A percentile compares a stretch with the other conserved stretches of the same genome.
These are phyloP conservation scores for Yamadazyma scolyti DNA, from an alignment of 805 yeast genomes.

Conservation along the genomic window DNA sequence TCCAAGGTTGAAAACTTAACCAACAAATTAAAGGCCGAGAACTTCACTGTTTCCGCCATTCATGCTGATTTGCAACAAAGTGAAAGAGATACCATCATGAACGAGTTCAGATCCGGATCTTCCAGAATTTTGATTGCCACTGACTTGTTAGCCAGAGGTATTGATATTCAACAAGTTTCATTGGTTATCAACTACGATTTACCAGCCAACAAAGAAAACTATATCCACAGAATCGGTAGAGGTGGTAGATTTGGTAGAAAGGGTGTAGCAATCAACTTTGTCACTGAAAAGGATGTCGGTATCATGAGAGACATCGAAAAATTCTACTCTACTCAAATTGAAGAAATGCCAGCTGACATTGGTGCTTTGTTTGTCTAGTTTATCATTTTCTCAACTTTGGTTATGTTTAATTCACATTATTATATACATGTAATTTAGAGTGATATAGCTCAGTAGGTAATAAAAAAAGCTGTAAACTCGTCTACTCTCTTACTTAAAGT, in stretches of 20 bases:
- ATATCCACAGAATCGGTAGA: slow-evolving; percentile 97
- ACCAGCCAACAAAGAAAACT: slow-evolving; percentile 87
- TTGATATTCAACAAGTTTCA: slow-evolving; percentile 96
- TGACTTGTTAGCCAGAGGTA: slow-evolving; percentile 96
- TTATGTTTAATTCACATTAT: slow-evolving; percentile 1
- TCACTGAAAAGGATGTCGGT: slow-evolving; percentile 73
- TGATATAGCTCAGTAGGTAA: not conserved
- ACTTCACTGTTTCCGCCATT: slow-evolving; percentile 91
- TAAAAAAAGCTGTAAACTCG: too few relatives aligned
- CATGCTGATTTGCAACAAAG: slow-evolving; percentile 94
- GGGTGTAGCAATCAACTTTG: slow-evolving; percentile 95
- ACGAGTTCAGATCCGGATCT: slow-evolving; percentile 91
- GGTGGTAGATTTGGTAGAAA: slow-evolving; percentile 98
- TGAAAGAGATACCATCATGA: slow-evolving; percentile 93
- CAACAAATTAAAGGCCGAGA: slow-evolving; percentile 65
- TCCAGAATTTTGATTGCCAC: slow-evolving; percentile 91
- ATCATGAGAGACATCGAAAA: slow-evolving; percentile 82
- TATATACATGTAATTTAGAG: slow-evolving; percentile 5
- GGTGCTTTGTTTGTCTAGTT: slow-evolving; percentile 44
- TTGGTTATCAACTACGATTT: slow-evolving; percentile 92
- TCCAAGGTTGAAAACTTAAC: slow-evolving; percentile 89
- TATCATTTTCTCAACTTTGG: not conserved
- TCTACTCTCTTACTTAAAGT: too few relatives aligned
- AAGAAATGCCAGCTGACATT: slow-evolving; percentile 84
- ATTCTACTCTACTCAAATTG: slow-evolving; percentile 85